These are phyloP conservation scores for Ogataea nitratoaversa DNA, from an alignment of 805 yeast species.

Conservation along the genomic window DNA sequence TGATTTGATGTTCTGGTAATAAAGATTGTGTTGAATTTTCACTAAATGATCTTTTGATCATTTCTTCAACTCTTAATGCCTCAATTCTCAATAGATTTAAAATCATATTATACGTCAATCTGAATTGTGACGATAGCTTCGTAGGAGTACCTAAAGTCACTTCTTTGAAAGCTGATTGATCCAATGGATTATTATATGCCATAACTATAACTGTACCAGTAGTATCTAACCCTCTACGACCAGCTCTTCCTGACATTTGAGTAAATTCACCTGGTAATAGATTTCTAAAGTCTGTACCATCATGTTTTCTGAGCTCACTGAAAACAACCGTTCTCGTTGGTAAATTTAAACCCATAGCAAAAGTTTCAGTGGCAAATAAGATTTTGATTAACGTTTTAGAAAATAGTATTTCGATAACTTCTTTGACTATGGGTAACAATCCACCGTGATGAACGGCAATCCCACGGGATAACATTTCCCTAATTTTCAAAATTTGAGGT, in stretches of 20 bases:
- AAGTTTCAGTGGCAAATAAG: slow-evolving; percentile 94
- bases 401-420: slow-evolving; percentile 86
- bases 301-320: slow-evolving; percentile 81
- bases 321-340: slow-evolving; percentile 97
- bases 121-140: slow-evolving; percentile 83
- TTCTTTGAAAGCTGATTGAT: slow-evolving; percentile 59
- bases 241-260: slow-evolving; percentile 99
- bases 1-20: slow-evolving; percentile 78
- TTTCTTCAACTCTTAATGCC: slow-evolving; percentile 94
- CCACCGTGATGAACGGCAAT: slow-evolving; percentile 98
- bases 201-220: slow-evolving; percentile 94
- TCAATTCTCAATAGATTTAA: slow-evolving; percentile 87
- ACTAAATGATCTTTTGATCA: slow-evolving; percentile 93
- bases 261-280: slow-evolving; percentile 95
- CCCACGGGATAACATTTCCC: slow-evolving; percentile 84
- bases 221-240: slow-evolving; percentile 93
- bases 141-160: slow-evolving; percentile 89
- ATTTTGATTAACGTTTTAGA: slow-evolving; percentile 84
- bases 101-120: slow-evolving; percentile 94
- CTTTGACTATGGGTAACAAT: slow-evolving; percentile 85
- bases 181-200: slow-evolving; percentile 68
- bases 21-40: slow-evolving; percentile 84
- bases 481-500: slow-evolving; percentile 82
- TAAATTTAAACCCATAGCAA: slow-evolving; percentile 96
- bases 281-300: slow-evolving; percentile 77